Evolutionary conservation across 176 grass and related monocot genomes (phyloP).

Genomic region (Rhynchospora tenuis): DNA sequence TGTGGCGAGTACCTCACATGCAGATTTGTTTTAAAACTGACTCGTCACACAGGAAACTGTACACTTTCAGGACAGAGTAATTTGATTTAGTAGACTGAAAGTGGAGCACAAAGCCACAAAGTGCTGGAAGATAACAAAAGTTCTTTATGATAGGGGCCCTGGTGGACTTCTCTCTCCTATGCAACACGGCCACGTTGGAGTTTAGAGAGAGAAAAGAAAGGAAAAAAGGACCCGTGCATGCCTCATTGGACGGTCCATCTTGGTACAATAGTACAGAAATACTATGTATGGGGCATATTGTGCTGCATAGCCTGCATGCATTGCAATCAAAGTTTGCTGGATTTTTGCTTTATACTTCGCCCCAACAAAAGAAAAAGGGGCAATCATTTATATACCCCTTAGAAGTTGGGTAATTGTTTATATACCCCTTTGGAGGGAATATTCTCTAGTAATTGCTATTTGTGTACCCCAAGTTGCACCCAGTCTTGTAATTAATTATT

Average conservation of each 20-base stretch:
- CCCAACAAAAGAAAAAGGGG: not conserved
- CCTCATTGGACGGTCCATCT: conserved; percentile 5
- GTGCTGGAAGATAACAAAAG: not conserved
- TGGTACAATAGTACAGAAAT: not conserved
- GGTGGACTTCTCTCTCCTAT: not conserved
- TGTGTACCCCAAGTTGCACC: too few relatives aligned
- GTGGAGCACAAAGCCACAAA: not conserved
- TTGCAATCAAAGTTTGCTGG: not conserved
- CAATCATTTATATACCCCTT: too few relatives aligned
- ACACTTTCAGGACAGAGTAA: not conserved
- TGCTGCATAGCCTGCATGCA: not conserved
- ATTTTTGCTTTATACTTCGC: not conserved
- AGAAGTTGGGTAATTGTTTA: too few relatives aligned
- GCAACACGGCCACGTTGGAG: not conserved
- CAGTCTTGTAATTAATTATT: too few relatives aligned
- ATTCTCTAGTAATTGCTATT: too few relatives aligned
- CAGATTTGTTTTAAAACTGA: not conserved
- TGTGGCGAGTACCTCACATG: not conserved
- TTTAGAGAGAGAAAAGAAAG: not conserved
- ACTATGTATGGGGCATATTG: not conserved
- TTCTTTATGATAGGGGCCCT: not conserved
- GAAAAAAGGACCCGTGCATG: not conserved
- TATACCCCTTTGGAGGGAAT: too few relatives aligned
- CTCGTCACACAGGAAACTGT: not conserved
- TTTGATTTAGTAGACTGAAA: not conserved